phyloP scores from a whole-genome alignment of 306 rosid genomes.

The Cyamopsis tetragonoloba region DNA sequence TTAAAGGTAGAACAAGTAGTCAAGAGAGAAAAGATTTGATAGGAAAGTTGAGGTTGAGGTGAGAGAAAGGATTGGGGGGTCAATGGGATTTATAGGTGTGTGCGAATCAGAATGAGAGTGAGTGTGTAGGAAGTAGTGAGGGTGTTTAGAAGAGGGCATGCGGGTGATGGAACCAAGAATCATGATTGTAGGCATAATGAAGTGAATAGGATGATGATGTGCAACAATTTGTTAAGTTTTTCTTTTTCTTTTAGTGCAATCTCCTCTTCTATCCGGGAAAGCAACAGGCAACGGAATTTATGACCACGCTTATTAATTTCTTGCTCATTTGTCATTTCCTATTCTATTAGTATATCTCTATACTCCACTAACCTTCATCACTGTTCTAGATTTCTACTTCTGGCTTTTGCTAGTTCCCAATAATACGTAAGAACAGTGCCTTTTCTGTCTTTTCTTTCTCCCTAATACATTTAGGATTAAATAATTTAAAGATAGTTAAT shows the following conservation, averaged over 20 bases:
- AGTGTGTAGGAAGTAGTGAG: constrained; percentile 28
- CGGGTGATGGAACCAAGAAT: constrained; percentile 96
- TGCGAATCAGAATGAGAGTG: constrained; percentile 29
- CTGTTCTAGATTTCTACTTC: constrained; percentile 30
- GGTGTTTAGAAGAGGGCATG: constrained; percentile 64
- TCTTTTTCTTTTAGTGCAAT: constrained; percentile 30
- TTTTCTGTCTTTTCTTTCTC: constrained; percentile 23
- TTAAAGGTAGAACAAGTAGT: neutral
- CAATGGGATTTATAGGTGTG: constrained; percentile 73
- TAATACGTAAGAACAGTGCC: neutral
- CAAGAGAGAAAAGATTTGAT: constrained; percentile 23
- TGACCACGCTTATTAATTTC: constrained; percentile 46
- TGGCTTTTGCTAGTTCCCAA: constrained; percentile 18
- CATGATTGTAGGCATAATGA: constrained; percentile 93
- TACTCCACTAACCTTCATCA: constrained; percentile 34
- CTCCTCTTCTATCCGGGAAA: constrained; percentile 36
- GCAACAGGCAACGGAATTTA: constrained; percentile 44
- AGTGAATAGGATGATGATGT: constrained; percentile 67
- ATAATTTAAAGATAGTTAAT: constrained; percentile 25
- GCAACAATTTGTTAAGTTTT: constrained; percentile 41
- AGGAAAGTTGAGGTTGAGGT: constrained; percentile 30
- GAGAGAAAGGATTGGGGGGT: constrained; percentile 57
- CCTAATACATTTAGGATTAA: constrained; percentile 21
- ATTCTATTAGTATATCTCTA: constrained; percentile 17
- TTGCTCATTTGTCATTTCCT: constrained; percentile 32